These are phyloP conservation scores for Globisporangium nodosum DNA, from an alignment of 352 stramenopile species.

Conservation along the genomic window DNA sequence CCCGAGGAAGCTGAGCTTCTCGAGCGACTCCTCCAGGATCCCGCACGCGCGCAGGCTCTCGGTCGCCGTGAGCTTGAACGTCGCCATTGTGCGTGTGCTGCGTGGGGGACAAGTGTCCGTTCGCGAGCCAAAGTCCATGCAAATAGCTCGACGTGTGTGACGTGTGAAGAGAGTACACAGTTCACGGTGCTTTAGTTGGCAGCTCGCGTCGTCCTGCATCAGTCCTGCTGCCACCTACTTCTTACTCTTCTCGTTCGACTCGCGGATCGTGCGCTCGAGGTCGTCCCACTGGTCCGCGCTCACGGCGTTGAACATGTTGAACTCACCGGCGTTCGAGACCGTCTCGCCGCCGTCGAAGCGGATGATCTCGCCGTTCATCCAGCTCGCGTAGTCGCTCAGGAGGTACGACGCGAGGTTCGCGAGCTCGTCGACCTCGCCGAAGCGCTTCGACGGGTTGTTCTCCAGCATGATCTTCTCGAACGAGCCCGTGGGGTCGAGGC, in stretches of 20 bases:
- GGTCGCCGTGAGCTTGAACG: slow-evolving; percentile 58
- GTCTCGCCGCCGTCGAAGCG: slow-evolving; percentile 79
- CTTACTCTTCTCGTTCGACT: slow-evolving; percentile 61
- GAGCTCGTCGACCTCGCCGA: slow-evolving; percentile 73
- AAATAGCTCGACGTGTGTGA: no score
- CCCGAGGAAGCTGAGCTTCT: slow-evolving; percentile 89
- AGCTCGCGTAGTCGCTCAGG: slow-evolving; percentile 76
- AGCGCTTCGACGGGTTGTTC: slow-evolving; percentile 70
- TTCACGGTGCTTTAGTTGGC: no score
- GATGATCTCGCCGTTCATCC: slow-evolving; percentile 80
- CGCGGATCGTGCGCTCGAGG: slow-evolving; percentile 52
- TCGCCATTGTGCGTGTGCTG: not conserved
- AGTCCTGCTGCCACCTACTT: slow-evolving; percentile 3
- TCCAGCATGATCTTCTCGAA: slow-evolving; percentile 61
- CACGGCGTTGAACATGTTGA: slow-evolving; percentile 71
- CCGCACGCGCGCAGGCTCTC: slow-evolving; percentile 71
- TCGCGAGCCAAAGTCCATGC: no score
- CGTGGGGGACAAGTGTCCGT: no score
- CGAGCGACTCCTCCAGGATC: slow-evolving; percentile 86
- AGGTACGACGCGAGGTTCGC: slow-evolving; percentile 76
- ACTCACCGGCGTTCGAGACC: slow-evolving; percentile 65
- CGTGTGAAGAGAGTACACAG: not conserved
- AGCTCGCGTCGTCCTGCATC: no score
- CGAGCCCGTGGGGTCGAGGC: slow-evolving; percentile 61
- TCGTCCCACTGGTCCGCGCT: slow-evolving; percentile 70